Percentiles rank a stretch among this genome's conserved stretches.
Conservation (phyloP, 2,329 filamentous ascomycete genomes). For the Fusarium sp. region DNA sequence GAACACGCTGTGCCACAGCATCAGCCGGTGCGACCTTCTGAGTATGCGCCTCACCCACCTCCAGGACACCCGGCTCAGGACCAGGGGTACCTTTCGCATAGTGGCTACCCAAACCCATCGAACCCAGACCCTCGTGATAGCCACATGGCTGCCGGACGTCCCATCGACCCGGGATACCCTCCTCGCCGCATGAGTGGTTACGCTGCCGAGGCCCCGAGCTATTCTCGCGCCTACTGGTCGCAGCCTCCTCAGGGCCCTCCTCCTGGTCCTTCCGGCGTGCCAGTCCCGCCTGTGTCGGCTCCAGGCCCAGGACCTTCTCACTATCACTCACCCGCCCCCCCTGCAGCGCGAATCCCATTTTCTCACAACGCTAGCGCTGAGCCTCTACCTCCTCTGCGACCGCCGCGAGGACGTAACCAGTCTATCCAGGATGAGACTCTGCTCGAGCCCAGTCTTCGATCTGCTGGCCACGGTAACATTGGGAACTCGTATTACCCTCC, state of each 20-base stretch:
- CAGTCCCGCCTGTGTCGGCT: conserved; percentile 26
- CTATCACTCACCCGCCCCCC: conserved; percentile 42
- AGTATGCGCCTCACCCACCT: conserved; percentile 43
- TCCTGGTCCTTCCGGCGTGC: conserved; percentile 36
- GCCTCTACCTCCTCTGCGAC: conserved; percentile 52
- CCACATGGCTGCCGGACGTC: conserved; percentile 44
- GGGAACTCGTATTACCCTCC: conserved; percentile 46
- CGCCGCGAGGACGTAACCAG: conserved; percentile 49
- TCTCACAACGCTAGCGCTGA: conserved; percentile 49
- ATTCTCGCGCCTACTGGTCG: conserved; percentile 49
- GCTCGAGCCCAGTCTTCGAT: conserved; percentile 47
- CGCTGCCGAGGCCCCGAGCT: conserved; percentile 44
- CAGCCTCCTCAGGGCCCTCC: conserved; percentile 46
- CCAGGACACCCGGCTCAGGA: conserved; percentile 37
- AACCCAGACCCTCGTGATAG: conserved; percentile 44
- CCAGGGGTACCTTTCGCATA: conserved; percentile 44
- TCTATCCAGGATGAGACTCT: conserved; percentile 48
- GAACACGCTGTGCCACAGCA: conserved; percentile 41
- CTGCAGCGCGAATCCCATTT: conserved; percentile 49
- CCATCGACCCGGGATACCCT: conserved; percentile 47
- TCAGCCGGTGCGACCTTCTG: conserved; percentile 40
- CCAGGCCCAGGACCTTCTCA: conserved; percentile 37
- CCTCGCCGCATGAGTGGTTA: conserved; percentile 48
- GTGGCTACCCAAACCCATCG: conserved; percentile 40
- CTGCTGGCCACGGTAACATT: conserved; percentile 39